These are phyloP conservation scores for Hirschfeldia incana DNA, from an alignment of 345 rosid species.

Conservation along the genomic window DNA sequence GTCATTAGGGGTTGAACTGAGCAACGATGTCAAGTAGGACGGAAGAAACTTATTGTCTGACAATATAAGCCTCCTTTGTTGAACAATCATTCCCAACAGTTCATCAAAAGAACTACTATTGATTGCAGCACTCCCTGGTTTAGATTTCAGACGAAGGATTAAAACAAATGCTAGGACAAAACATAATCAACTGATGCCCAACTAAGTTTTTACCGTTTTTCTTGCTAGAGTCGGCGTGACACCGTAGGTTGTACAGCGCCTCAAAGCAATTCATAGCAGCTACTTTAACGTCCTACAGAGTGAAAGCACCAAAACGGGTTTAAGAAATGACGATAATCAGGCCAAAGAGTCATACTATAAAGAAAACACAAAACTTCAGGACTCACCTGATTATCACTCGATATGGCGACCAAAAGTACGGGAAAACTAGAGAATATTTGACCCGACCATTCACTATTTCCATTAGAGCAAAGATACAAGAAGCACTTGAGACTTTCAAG, in stretches of 20 bases:
- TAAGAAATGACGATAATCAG: neutral
- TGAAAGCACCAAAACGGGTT: constrained; percentile 3
- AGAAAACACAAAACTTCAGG: constrained; percentile 3
- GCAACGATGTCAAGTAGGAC: constrained; percentile 73
- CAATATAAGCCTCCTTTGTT: constrained; percentile 71
- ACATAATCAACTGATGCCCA: constrained; percentile 6
- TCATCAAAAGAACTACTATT: constrained; percentile 71
- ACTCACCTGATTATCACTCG: constrained; percentile 69
- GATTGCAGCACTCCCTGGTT: constrained; percentile 66
- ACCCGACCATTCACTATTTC: constrained; percentile 51
- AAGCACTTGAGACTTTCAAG: constrained; percentile 78
- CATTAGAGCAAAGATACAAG: constrained; percentile 59
- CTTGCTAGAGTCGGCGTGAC: constrained; percentile 71
- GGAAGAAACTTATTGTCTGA: constrained; percentile 76
- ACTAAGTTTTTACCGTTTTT: constrained; percentile 68
- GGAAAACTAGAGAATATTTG: constrained; percentile 73
- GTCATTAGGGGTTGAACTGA: constrained; percentile 54
- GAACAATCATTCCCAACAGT: constrained; percentile 68
- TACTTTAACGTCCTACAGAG: constrained; percentile 61
- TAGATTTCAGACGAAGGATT: neutral
- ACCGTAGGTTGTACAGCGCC: constrained; percentile 52
- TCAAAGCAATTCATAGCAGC: constrained; percentile 88
- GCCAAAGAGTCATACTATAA: neutral
- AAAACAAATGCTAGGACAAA: constrained; percentile 7
- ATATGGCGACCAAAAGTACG: constrained; percentile 70